Percentiles rank a stretch among this genome's conserved stretches.
Evolutionary conservation across 192 early-diverging fungal genomes (phyloP).

Genomic region (Lobulomyces angularis): DNA sequence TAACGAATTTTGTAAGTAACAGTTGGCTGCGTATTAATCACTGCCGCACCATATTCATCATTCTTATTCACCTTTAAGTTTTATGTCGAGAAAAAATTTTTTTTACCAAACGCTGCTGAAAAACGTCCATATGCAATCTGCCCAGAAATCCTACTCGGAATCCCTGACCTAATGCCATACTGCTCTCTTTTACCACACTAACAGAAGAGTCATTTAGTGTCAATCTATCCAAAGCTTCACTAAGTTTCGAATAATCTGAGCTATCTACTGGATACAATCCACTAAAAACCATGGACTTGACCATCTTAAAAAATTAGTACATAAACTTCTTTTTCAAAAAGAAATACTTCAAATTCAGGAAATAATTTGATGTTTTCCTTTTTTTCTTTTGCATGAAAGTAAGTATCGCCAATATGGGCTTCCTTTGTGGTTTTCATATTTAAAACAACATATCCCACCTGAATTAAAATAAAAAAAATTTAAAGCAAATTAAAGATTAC

Average conservation of each 20-base stretch:
- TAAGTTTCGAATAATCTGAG: conserved; percentile 72
- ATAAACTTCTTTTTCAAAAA: conserved; percentile 4
- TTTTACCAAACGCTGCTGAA: conserved; percentile 79
- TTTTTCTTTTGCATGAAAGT: conserved; percentile 37
- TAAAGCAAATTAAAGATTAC: conserved; percentile 1
- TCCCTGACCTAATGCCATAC: conserved; percentile 79
- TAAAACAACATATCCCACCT: conserved; percentile 84
- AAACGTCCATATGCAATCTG: conserved; percentile 97
- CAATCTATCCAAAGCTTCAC: conserved; percentile 83
- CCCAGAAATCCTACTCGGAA: conserved; percentile 93
- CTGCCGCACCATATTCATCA: conserved; percentile 79
- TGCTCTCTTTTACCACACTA: conserved; percentile 56
- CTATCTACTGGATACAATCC: conserved; percentile 88
- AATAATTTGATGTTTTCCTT: background rate
- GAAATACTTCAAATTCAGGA: background rate
- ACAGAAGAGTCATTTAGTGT: conserved; percentile 95
- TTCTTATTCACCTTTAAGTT: too few species aligned
- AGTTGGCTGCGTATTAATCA: conserved; percentile 86
- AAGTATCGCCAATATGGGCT: conserved; percentile 92
- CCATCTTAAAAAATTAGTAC: conserved; percentile 43
- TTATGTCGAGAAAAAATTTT: conserved; percentile 1
- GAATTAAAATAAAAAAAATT: conserved; percentile 10
- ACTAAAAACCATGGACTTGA: conserved; percentile 93
- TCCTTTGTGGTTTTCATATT: conserved; percentile 89
- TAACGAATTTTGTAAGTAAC: conserved; percentile 64